A percentile compares a stretch with the other conserved stretches of the same genome.
Evolutionary conservation across 257 asterid species (phyloP).

Genomic region (Solanum habrochaites): DNA sequence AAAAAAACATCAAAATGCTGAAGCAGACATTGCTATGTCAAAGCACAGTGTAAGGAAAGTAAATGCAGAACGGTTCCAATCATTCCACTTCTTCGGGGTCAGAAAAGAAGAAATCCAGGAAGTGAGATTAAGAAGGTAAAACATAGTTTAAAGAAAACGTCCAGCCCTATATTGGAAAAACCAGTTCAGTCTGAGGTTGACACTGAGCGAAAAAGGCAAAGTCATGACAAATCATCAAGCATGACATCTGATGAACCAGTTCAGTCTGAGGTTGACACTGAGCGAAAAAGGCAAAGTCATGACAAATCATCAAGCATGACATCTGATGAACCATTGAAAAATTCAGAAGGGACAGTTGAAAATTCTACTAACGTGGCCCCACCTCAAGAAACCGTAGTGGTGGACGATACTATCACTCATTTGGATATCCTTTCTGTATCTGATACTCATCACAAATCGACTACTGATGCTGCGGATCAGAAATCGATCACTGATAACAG

Average conservation of each 20-base stretch:
- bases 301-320: slow-evolving; percentile 6
- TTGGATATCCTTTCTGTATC: neutral
- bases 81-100: slow-evolving; percentile 3
- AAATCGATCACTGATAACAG: neutral
- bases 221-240: slow-evolving; percentile 6
- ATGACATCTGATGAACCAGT: neutral
- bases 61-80: slow-evolving; percentile 3
- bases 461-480: neutral
- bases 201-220: slow-evolving; percentile 7
- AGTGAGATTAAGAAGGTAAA: slow-evolving; percentile 24
- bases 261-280: slow-evolving; percentile 11
- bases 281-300: slow-evolving; percentile 5
- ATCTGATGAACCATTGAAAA: neutral
- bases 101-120: slow-evolving; percentile 24
- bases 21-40: slow-evolving; percentile 9
- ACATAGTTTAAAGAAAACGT: slow-evolving; percentile 16
- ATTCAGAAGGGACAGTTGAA: neutral
- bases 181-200: slow-evolving; percentile 9
- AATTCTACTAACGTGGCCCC: neutral
- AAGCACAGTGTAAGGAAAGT: slow-evolving; percentile 11
- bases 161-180: slow-evolving; percentile 6
- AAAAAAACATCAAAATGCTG: slow-evolving; percentile 7
- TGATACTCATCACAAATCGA: neutral
- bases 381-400: neutral
- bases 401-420: slow-evolving; percentile 1